phyloP scores from a whole-genome alignment of 2,329 filamentous ascomycete species.

The Xylariales sp. region DNA sequence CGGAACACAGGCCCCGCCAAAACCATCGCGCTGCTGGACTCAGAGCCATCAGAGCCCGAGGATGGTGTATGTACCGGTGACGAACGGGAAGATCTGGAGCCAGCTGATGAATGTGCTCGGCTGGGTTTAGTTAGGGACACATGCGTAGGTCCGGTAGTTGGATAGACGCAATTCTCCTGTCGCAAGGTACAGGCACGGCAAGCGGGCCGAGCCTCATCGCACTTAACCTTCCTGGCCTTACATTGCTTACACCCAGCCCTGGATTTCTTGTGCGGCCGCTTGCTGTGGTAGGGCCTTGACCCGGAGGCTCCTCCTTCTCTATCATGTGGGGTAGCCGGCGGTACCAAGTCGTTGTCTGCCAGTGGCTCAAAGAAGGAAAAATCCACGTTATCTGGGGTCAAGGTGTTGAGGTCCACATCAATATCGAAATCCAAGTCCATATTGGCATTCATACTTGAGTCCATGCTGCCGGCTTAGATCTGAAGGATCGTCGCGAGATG shows the following conservation, averaged over 20 bases:
- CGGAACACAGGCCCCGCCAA: conserved; percentile 30
- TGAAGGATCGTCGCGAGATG: no score
- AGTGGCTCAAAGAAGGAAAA: conserved; percentile 2
- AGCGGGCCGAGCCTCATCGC: conserved; percentile 37
- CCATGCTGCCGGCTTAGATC: conserved; percentile 2
- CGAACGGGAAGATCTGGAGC: not conserved
- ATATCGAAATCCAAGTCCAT: conserved; percentile 8
- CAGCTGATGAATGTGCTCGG: conserved; percentile 1
- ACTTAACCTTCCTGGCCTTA: conserved; percentile 41
- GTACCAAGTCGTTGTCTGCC: not conserved
- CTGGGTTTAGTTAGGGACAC: not conserved
- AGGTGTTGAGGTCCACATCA: conserved; percentile 5
- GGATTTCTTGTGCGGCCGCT: conserved; percentile 53
- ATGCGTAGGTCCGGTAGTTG: conserved; percentile 13
- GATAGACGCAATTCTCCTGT: conserved; percentile 44
- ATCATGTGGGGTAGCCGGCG: conserved; percentile 1
- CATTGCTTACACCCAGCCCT: conserved; percentile 49
- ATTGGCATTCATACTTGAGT: conserved; percentile 5
- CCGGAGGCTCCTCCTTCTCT: conserved; percentile 8
- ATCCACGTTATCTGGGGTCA: conserved; percentile 2
- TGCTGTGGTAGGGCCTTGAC: conserved; percentile 34
- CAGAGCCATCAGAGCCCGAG: not conserved
- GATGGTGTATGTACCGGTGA: not conserved
- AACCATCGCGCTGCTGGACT: conserved; percentile 9
- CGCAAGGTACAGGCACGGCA: conserved; percentile 46